phyloP scores from a whole-genome alignment of 805 yeast genomes.

The fission yeast (Schizosaccharomyces pombe) region DNA sequence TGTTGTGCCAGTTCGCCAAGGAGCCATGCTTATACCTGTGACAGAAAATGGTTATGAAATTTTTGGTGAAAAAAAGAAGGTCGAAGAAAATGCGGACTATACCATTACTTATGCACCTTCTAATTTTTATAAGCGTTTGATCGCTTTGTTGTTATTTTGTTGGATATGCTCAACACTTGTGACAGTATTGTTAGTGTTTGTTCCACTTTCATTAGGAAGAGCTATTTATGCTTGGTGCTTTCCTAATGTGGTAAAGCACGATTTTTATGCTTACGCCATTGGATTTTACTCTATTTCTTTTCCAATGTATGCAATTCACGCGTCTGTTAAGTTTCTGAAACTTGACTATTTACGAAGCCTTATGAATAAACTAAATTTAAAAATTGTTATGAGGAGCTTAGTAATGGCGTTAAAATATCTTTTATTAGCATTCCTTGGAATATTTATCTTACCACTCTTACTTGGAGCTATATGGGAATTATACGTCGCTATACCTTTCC shows the following conservation, averaged over 20 bases:
- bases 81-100: constrained; percentile 26
- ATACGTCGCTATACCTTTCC: neutral
- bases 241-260: constrained; percentile 8
- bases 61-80: constrained; percentile 20
- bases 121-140: constrained; percentile 35
- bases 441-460: neutral
- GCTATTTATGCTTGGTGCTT: constrained; percentile 5
- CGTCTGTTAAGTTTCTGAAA: neutral
- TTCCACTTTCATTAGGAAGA: constrained; percentile 15
- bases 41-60: constrained; percentile 51
- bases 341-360: neutral
- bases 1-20: constrained; percentile 39
- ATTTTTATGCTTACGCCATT: constrained; percentile 10
- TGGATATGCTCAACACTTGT: neutral
- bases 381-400: neutral
- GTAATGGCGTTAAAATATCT: too few relatives aligned
- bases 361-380: neutral
- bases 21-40: constrained; percentile 50
- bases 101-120: constrained; percentile 77
- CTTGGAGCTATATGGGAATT: neutral
- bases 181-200: constrained; percentile 8
- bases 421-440: too few relatives aligned
- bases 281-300: constrained; percentile 9
- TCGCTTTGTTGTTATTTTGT: constrained; percentile 8
- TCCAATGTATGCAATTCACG: neutral